Evolutionary conservation across 768 basidiomycete species (phyloP).

Genomic region (Scleroderma citrinum): DNA sequence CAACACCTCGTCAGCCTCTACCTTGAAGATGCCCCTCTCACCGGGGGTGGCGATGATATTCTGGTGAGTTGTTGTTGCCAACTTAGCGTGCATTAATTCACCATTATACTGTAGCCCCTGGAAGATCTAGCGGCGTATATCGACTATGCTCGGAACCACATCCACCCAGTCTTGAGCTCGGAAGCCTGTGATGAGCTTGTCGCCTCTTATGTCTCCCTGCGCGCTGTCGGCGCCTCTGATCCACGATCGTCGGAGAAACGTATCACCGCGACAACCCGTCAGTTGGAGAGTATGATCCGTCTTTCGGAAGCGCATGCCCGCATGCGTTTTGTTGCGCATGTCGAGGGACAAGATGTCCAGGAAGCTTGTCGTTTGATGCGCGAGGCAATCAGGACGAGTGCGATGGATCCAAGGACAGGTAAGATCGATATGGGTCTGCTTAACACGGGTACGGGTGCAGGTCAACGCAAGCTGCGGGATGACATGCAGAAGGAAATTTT

Average conservation of each 20-base stretch:
- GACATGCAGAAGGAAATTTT: slow-evolving; percentile 85
- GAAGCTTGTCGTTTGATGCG: slow-evolving; percentile 95
- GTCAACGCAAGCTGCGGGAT: slow-evolving; percentile 80
- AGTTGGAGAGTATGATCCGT: slow-evolving; percentile 95
- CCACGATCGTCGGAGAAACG: slow-evolving; percentile 84
- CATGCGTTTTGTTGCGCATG: slow-evolving; percentile 87
- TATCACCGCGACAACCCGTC: slow-evolving; percentile 96
- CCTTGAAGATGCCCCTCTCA: slow-evolving; percentile 80
- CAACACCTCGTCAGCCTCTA: slow-evolving; percentile 92
- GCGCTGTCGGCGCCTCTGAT: slow-evolving; percentile 81
- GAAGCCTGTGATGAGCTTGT: slow-evolving; percentile 83
- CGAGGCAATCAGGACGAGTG: slow-evolving; percentile 90
- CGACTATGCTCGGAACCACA: slow-evolving; percentile 80
- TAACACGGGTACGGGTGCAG: slow-evolving; percentile 86
- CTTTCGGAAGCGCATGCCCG: slow-evolving; percentile 94
- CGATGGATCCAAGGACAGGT: slow-evolving; percentile 94
- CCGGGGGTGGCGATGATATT: slow-evolving; percentile 56
- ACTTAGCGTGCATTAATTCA: not conserved
- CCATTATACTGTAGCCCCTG: slow-evolving; percentile 52
- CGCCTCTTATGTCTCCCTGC: slow-evolving; percentile 86
- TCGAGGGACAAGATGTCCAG: slow-evolving; percentile 80
- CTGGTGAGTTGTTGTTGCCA: slow-evolving; percentile 42
- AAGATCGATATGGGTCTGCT: slow-evolving; percentile 96
- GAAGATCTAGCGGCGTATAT: slow-evolving; percentile 92
- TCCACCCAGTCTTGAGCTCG: slow-evolving; percentile 83